A percentile compares a stretch with the other conserved stretches of the same genome.
Conservation (phyloP, 1,139 yeast genomes). For the Saccharomyces hybrid region DNA sequence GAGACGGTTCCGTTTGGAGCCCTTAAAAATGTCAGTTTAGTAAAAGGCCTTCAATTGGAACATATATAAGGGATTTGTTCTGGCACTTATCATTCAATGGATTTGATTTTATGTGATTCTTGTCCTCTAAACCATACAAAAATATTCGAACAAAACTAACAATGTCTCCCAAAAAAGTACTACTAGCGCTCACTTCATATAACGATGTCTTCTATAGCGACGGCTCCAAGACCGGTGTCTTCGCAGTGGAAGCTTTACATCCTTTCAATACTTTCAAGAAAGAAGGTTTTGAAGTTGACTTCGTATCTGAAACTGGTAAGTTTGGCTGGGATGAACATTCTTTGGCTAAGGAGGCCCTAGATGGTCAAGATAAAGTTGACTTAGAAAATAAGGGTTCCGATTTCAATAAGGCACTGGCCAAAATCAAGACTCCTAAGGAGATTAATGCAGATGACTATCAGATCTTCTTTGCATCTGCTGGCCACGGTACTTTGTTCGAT, state of each 20-base stretch:
- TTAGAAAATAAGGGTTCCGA: constrained; percentile 37
- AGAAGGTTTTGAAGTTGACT: constrained; percentile 45
- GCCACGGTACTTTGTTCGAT: constrained; percentile 57
- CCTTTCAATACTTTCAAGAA: constrained; percentile 44
- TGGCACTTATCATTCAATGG: too few relatives aligned
- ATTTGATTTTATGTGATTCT: too few relatives aligned
- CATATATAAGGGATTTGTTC: too few relatives aligned
- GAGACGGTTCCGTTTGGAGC: too few relatives aligned
- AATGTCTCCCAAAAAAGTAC: constrained; percentile 31
- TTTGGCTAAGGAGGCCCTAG: constrained; percentile 34
- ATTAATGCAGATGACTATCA: constrained; percentile 43
- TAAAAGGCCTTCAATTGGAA: too few relatives aligned
- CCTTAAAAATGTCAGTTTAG: too few relatives aligned
- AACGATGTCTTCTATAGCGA: constrained; percentile 46
- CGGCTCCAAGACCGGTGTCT: constrained; percentile 52
- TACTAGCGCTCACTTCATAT: constrained; percentile 47
- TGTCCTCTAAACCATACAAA: too few relatives aligned
- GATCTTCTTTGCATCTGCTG: constrained; percentile 55
- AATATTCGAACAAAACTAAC: too few relatives aligned
- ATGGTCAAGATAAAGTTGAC: constrained; percentile 39
- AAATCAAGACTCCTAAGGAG: constrained; percentile 29
- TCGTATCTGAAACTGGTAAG: constrained; percentile 52
- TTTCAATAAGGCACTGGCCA: constrained; percentile 34
- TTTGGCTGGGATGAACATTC: constrained; percentile 53
- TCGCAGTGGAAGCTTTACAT: constrained; percentile 49